Evolutionary conservation across 192 early-diverging fungal species (phyloP).

Genomic region (Linnemannia exigua): DNA sequence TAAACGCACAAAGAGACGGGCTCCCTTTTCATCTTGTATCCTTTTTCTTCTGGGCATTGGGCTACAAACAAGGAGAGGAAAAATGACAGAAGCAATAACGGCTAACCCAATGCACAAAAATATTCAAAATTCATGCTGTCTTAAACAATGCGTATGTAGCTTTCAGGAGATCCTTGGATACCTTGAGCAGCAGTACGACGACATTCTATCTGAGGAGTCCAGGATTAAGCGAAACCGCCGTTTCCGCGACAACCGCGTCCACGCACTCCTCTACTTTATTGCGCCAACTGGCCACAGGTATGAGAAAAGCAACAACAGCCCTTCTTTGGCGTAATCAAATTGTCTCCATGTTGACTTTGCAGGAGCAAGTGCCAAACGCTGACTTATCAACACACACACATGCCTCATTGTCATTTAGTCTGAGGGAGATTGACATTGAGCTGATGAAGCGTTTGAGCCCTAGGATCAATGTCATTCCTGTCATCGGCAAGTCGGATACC

Average conservation of each 20-base stretch:
- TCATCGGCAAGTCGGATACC: constrained; percentile 94
- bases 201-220: constrained; percentile 91
- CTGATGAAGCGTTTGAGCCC: constrained; percentile 93
- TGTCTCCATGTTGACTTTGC: background rate
- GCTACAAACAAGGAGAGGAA: no score
- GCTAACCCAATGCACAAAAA: background rate
- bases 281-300: constrained; percentile 96
- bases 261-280: constrained; percentile 98
- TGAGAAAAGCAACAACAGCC: background rate
- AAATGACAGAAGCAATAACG: background rate
- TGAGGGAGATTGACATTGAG: constrained; percentile 97
- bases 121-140: no score
- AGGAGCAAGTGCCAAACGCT: background rate
- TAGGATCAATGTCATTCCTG: constrained; percentile 96
- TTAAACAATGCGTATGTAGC: constrained; percentile 56
- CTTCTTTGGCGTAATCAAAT: background rate
- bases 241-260: constrained; percentile 94
- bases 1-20: background rate
- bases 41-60: background rate
- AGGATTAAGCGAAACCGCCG: constrained; percentile 87
- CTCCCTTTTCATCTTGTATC: background rate
- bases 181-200: constrained; percentile 95
- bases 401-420: constrained; percentile 42
- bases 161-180: constrained; percentile 94
- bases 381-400: background rate